Conservation (phyloP, 768 basidiomycete species). For the Cystoderma amianthinum region DNA sequence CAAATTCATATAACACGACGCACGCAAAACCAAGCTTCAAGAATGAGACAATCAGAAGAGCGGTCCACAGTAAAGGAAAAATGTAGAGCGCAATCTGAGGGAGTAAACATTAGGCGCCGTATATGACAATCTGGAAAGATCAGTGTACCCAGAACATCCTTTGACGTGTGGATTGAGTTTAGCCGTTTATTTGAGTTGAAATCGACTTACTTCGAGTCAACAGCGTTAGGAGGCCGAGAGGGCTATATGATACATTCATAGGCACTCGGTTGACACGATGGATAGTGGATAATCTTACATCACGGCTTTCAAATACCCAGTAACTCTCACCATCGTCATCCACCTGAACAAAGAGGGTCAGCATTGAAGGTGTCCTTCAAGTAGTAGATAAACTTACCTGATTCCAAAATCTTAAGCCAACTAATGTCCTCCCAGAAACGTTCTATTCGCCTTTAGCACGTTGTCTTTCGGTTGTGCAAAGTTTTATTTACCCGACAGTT, state of each 20-base stretch:
- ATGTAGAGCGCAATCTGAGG: slow-evolving; percentile 78
- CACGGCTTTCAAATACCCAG: slow-evolving; percentile 98
- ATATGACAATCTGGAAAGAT: background rate
- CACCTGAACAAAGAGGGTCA: slow-evolving; percentile 40
- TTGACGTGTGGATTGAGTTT: slow-evolving; percentile 4
- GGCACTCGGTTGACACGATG: background rate
- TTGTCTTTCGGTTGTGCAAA: background rate
- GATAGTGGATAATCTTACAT: slow-evolving; percentile 46
- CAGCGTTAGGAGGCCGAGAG: slow-evolving; percentile 78
- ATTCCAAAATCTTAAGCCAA: slow-evolving; percentile 97
- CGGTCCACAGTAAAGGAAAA: slow-evolving; percentile 85
- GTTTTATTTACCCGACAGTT: slow-evolving; percentile 71
- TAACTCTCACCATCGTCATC: slow-evolving; percentile 94
- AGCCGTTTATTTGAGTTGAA: slow-evolving; percentile 2
- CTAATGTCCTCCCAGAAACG: slow-evolving; percentile 87
- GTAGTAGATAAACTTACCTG: slow-evolving; percentile 40
- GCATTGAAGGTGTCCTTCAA: background rate
- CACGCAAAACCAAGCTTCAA: slow-evolving; percentile 86
- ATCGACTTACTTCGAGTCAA: slow-evolving; percentile 71
- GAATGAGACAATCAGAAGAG: slow-evolving; percentile 82
- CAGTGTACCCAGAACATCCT: slow-evolving; percentile 89
- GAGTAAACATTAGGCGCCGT: no score
- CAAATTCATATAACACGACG: slow-evolving; percentile 19
- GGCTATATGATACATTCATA: slow-evolving; percentile 33
- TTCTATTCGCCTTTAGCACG: slow-evolving; percentile 45